Evolutionary conservation across 2,329 filamentous ascomycete species (phyloP).

Genomic region (Alternaria incomplexa): DNA sequence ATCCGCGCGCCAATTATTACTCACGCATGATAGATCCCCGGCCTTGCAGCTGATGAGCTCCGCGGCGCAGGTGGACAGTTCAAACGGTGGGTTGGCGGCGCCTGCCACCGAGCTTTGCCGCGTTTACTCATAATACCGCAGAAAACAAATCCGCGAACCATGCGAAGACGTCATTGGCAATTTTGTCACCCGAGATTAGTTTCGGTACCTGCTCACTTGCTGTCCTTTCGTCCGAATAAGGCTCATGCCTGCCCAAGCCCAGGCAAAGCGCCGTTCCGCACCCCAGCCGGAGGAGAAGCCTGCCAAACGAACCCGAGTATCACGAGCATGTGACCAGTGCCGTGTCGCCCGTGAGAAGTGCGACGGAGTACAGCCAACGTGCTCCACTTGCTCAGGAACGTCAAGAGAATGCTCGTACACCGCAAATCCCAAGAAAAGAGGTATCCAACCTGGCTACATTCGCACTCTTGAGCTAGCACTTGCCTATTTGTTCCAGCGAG

Average conservation of each 20-base stretch:
- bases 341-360: constrained; percentile 73
- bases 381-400: constrained; percentile 69
- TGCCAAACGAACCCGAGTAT: constrained; percentile 66
- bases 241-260: constrained; percentile 36
- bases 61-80: constrained; percentile 2
- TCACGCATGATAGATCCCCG: neutral
- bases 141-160: constrained; percentile 1
- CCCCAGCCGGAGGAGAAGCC: constrained; percentile 27
- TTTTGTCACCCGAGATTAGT: constrained; percentile 1
- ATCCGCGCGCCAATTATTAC: neutral
- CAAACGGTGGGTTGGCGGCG: constrained; percentile 1
- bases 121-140: constrained; percentile 1
- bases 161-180: constrained; percentile 1
- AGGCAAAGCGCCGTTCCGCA: constrained; percentile 33
- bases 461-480: constrained; percentile 73
- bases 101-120: neutral
- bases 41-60: neutral
- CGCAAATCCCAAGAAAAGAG: constrained; percentile 75
- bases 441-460: constrained; percentile 81
- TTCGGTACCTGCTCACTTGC: neutral
- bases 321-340: constrained; percentile 73
- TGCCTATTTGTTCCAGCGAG: constrained; percentile 69
- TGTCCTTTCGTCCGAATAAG: neutral
- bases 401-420: constrained; percentile 73
- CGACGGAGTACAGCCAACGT: constrained; percentile 70